Evolutionary conservation across 805 yeast genomes (phyloP).

Genomic region (Yarrowia porcina): DNA sequence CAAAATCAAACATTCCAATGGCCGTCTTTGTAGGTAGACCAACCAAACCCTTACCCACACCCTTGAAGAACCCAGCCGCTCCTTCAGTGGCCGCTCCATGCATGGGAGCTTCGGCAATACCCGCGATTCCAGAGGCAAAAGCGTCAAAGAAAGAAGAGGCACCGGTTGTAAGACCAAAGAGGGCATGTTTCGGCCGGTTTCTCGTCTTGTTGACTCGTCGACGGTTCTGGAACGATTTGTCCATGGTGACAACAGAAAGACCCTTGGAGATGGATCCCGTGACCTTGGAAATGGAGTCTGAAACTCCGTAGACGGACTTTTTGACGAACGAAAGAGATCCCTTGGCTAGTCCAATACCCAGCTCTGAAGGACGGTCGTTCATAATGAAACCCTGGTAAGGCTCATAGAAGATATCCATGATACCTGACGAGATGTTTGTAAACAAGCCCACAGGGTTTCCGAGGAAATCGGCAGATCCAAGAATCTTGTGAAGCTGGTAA

Average conservation of each 20-base stretch:
- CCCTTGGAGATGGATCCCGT: conserved; percentile 96
- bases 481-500: conserved; percentile 83
- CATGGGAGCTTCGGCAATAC: conserved; percentile 85
- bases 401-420: conserved; percentile 92
- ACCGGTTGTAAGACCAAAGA: conserved; percentile 79
- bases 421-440: conserved; percentile 90
- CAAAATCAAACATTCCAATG: conserved; percentile 88
- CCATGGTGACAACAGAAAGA: conserved; percentile 84
- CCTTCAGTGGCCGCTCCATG: conserved; percentile 90
- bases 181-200: conserved; percentile 78
- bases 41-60: conserved; percentile 89
- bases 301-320: conserved; percentile 90
- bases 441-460: conserved; percentile 98
- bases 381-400: conserved; percentile 94
- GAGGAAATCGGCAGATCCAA: conserved; percentile 93
- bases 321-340: conserved; percentile 93
- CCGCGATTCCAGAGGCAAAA: conserved; percentile 80
- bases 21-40: conserved; percentile 97
- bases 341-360: conserved; percentile 92
- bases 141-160: conserved; percentile 88
- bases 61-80: conserved; percentile 86
- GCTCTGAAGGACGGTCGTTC: conserved; percentile 92
- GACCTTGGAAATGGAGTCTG: conserved; percentile 88
- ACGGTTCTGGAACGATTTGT: conserved; percentile 78
- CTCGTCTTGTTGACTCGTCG: conserved; percentile 59